phyloP scores from a whole-genome alignment of 2,329 filamentous ascomycete genomes.

The Arthrobotrys entomopaga region DNA sequence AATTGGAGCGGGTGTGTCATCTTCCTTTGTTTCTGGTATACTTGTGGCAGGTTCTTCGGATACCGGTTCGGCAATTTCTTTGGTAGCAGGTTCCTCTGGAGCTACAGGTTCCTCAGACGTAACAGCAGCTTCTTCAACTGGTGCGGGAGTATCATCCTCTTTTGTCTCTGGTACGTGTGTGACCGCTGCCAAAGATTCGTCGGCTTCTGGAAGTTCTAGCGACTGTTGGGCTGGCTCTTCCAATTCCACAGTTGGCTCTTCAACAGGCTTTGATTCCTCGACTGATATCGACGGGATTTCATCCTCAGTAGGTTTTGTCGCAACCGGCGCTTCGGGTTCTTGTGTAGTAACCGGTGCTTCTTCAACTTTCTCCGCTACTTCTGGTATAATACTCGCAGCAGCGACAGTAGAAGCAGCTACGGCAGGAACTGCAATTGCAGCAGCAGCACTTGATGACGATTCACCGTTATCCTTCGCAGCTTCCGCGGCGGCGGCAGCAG shows the following conservation, averaged over 20 bases:
- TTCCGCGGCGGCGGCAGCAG: conserved; percentile 15
- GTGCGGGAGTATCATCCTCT: conserved; percentile 20
- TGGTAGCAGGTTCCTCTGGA: conserved; percentile 3
- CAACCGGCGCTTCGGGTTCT: conserved; percentile 12
- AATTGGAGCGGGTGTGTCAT: background rate
- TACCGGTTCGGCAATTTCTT: conserved; percentile 14
- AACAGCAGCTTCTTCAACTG: conserved; percentile 13
- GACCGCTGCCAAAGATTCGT: conserved; percentile 38
- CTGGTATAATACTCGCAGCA: conserved; percentile 29
- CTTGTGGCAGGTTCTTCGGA: conserved; percentile 4
- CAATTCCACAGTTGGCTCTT: conserved; percentile 10
- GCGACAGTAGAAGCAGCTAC: background rate
- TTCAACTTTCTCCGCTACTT: conserved; percentile 18
- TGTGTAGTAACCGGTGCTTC: conserved; percentile 13
- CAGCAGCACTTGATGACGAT: conserved; percentile 5
- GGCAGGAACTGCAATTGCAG: conserved; percentile 3
- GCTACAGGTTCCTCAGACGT: background rate
- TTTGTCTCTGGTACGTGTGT: conserved; percentile 41
- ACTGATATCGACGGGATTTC: conserved; percentile 52
- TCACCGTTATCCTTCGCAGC: conserved; percentile 18
- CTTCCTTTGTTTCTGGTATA: background rate
- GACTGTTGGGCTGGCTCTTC: conserved; percentile 26
- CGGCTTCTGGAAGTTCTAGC: conserved; percentile 26
- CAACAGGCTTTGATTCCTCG: conserved; percentile 24
- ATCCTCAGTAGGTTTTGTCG: conserved; percentile 18